phyloP scores from a whole-genome alignment of 805 yeast species.

The Kodamaea laetipori region DNA sequence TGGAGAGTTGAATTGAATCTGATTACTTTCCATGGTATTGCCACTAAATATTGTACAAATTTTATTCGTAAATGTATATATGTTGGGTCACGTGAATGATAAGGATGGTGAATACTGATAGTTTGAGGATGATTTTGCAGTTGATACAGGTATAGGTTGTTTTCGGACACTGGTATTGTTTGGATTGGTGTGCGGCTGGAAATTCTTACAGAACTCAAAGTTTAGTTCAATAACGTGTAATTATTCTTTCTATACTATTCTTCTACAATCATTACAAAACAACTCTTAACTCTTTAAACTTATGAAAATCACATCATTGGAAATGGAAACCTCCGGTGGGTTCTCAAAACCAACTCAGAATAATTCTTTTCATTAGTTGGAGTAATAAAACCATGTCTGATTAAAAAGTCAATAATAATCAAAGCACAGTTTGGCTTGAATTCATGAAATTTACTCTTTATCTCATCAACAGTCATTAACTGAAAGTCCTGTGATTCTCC shows the following conservation, averaged over 20 bases:
- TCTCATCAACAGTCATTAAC: slow-evolving; percentile 62
- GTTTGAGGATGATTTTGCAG: no score
- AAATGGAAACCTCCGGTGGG: slow-evolving; percentile 74
- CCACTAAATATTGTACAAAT: neutral
- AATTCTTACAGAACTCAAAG: no score
- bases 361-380: slow-evolving; percentile 68
- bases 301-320: slow-evolving; percentile 44
- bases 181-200: no score
- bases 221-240: no score
- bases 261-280: no score
- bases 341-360: slow-evolving; percentile 54
- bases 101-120: no score
- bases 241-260: no score
- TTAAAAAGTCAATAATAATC: slow-evolving; percentile 77
- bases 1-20: slow-evolving; percentile 4
- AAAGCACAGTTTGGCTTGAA: slow-evolving; percentile 91
- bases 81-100: no score
- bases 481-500: slow-evolving; percentile 72
- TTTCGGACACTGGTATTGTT: no score
- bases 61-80: neutral
- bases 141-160: no score
- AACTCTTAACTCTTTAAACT: no score
- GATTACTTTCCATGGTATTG: neutral
- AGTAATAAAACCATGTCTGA: slow-evolving; percentile 78
- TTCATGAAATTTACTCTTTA: slow-evolving; percentile 52